Conservation (phyloP, 345 rosid species). For the Lagerstroemia speciosa region DNA sequence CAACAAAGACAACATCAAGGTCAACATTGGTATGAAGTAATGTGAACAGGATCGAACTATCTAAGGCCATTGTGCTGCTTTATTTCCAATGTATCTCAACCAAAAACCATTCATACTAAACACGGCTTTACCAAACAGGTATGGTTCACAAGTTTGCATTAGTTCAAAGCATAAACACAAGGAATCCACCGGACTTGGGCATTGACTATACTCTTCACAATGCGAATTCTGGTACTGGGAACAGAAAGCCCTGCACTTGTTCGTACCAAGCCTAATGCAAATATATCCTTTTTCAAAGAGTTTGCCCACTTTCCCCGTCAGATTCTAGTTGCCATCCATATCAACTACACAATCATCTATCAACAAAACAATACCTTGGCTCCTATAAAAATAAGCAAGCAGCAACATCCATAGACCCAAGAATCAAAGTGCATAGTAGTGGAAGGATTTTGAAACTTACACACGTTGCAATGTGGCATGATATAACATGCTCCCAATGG, state of each 20-base stretch:
- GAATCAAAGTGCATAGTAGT: not conserved
- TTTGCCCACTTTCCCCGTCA: too few relatives aligned
- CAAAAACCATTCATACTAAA: too few relatives aligned
- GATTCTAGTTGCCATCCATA: too few relatives aligned
- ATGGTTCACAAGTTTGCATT: too few relatives aligned
- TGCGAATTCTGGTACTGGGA: not conserved
- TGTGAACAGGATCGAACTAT: not conserved
- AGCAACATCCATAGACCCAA: not conserved
- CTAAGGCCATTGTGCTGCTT: too few relatives aligned
- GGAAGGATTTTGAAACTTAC: slow-evolving; percentile 32
- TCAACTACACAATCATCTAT: not conserved
- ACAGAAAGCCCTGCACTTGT: not conserved
- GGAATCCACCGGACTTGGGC: too few relatives aligned
- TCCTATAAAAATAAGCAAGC: not conserved
- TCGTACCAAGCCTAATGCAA: not conserved
- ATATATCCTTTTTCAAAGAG: not conserved
- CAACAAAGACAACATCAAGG: not conserved
- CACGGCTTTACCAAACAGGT: too few relatives aligned
- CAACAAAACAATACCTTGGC: not conserved
- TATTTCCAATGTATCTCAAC: too few relatives aligned
- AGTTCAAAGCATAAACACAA: too few relatives aligned
- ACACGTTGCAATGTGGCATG: slow-evolving; percentile 70
- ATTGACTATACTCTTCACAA: too few relatives aligned
- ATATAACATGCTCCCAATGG: slow-evolving; percentile 87
- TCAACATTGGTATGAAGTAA: not conserved